Conservation (phyloP, 345 rosid species). For the Garcia nutans region DNA sequence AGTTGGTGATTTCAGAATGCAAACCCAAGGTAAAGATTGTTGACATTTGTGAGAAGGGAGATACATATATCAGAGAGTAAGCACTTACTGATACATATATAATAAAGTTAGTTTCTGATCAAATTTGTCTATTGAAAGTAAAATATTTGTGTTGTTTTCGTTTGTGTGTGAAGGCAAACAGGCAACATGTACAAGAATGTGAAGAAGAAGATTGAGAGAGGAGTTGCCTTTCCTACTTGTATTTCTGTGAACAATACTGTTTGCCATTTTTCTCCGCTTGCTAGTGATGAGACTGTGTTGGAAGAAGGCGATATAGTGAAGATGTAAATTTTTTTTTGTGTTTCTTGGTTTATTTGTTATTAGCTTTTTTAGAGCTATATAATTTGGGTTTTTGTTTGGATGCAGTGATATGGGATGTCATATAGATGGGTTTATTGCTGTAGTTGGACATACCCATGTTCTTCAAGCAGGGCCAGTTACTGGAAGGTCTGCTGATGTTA, state of each 20-base stretch:
- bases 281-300: conserved; percentile 68
- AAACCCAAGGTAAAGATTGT: conserved; percentile 84
- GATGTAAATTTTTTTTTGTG: conserved; percentile 49
- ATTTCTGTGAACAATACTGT: conserved; percentile 85
- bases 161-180: conserved; percentile 55
- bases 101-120: no score
- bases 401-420: conserved; percentile 96
- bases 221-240: conserved; percentile 95
- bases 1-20: conserved; percentile 70
- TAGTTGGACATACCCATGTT: conserved; percentile 87
- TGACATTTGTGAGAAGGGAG: conserved; percentile 87
- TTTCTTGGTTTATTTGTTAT: not conserved
- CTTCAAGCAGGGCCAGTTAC: conserved; percentile 65
- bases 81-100: conserved; percentile 5
- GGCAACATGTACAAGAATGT: conserved; percentile 88
- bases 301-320: conserved; percentile 88
- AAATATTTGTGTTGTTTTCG: conserved; percentile 5
- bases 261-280: conserved; percentile 88
- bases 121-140: no score
- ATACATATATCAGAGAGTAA: conserved; percentile 82
- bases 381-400: not conserved
- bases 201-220: conserved; percentile 89
- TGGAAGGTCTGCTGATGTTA: conserved; percentile 84
- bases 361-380: not conserved
- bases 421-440: conserved; percentile 96